These are phyloP conservation scores for Scheffersomyces illinoinensis DNA, from an alignment of 1,139 yeast genomes.

Conservation along the genomic window DNA sequence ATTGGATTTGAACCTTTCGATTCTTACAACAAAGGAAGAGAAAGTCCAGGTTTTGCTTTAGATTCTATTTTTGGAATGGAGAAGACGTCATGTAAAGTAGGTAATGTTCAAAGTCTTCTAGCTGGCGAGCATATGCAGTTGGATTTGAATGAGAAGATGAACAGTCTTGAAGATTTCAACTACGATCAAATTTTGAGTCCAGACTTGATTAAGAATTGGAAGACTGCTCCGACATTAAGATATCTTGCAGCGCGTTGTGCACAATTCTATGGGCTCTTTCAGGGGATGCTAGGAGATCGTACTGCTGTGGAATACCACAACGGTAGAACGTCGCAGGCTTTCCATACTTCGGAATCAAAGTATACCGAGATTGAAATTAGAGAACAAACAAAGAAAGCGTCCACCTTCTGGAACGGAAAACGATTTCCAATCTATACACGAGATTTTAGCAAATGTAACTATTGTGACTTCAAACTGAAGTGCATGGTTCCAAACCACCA, in stretches of 20 bases:
- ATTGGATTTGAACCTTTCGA: slow-evolving; percentile 48
- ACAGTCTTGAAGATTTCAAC: slow-evolving; percentile 15
- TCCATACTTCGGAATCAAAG: slow-evolving; percentile 36
- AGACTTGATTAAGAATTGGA: slow-evolving; percentile 43
- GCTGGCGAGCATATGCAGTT: background rate
- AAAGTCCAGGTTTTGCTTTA: slow-evolving; percentile 9
- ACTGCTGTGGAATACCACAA: slow-evolving; percentile 57
- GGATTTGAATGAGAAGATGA: background rate
- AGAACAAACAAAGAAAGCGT: slow-evolving; percentile 29
- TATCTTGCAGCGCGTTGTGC: slow-evolving; percentile 57
- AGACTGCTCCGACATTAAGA: slow-evolving; percentile 53
- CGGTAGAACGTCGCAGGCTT: slow-evolving; percentile 29
- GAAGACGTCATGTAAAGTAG: background rate
- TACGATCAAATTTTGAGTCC: slow-evolving; percentile 10
- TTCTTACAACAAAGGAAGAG: slow-evolving; percentile 8
- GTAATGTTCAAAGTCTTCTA: background rate
- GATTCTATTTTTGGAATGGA: background rate
- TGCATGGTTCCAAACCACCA: slow-evolving; percentile 34
- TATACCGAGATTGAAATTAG: slow-evolving; percentile 31
- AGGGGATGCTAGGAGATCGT: slow-evolving; percentile 23
- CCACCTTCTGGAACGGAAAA: slow-evolving; percentile 57
- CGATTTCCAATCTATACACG: slow-evolving; percentile 43
- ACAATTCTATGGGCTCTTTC: slow-evolving; percentile 43
- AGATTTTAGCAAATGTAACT: slow-evolving; percentile 45
- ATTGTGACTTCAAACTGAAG: slow-evolving; percentile 49